A percentile compares a stretch with the other conserved stretches of the same genome.
phyloP scores from a whole-genome alignment of 2,329 filamentous ascomycete genomes.

The Penicillium sp. region DNA sequence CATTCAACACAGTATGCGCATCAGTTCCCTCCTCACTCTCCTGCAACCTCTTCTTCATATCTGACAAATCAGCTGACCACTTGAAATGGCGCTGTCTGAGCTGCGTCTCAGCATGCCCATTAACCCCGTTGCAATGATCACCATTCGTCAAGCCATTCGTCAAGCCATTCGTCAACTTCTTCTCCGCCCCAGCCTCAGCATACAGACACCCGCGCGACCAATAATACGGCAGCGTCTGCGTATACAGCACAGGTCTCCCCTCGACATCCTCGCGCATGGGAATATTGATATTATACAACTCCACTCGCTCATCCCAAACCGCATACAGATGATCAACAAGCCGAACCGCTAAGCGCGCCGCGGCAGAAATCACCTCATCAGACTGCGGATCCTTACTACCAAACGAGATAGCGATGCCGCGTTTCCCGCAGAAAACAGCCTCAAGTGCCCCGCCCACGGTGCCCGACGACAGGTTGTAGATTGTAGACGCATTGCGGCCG shows the following conservation, averaged over 20 bases:
- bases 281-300: conserved; percentile 84
- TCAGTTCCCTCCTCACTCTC: conserved; percentile 75
- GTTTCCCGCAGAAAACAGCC: conserved; percentile 66
- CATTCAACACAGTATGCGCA: conserved; percentile 83
- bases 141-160: too few relatives aligned
- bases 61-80: conserved; percentile 80
- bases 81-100: conserved; percentile 81
- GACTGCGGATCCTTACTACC: conserved; percentile 81
- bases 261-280: conserved; percentile 74
- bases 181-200: conserved; percentile 60
- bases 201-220: conserved; percentile 79
- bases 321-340: conserved; percentile 72
- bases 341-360: conserved; percentile 67
- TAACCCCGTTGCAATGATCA: conserved; percentile 13
- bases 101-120: conserved; percentile 25
- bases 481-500: conserved; percentile 73
- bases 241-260: conserved; percentile 67
- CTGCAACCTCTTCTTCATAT: conserved; percentile 80
- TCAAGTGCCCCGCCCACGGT: conserved; percentile 75
- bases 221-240: conserved; percentile 79
- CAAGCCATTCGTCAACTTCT: conserved; percentile 29
- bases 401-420: conserved; percentile 76
- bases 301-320: conserved; percentile 69
- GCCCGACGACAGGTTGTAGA: conserved; percentile 72
- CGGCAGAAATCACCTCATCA: conserved; percentile 69